Percentiles rank a stretch among this genome's conserved stretches.
Evolutionary conservation across 768 basidiomycete species (phyloP).

Genomic region (Pleurotus sapidus): DNA sequence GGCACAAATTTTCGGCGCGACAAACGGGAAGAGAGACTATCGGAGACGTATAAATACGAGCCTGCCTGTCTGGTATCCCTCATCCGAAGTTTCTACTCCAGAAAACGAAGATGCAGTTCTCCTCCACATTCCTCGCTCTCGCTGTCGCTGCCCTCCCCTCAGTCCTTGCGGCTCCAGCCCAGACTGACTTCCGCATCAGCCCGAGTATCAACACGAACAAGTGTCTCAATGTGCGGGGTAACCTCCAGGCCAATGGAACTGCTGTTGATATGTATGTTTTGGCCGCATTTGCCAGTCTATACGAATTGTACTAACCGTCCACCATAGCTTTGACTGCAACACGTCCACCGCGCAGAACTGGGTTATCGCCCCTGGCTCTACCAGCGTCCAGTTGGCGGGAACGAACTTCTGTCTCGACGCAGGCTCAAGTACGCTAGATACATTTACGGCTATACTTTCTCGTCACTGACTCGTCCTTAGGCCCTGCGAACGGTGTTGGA

Average conservation of each 20-base stretch:
- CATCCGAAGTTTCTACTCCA: too few species aligned
- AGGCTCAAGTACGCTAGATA: not conserved
- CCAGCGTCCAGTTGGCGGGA: not conserved
- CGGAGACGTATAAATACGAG: too few species aligned
- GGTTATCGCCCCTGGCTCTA: not conserved
- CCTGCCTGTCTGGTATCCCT: too few species aligned
- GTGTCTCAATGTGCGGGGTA: not conserved
- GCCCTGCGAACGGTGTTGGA: not conserved
- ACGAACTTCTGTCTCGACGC: not conserved
- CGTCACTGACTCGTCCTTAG: not conserved
- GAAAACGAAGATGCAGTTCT: too few species aligned
- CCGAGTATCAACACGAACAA: not conserved
- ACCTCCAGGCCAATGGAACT: conserved; percentile 8
- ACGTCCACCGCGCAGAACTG: not conserved
- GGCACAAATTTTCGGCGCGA: too few species aligned
- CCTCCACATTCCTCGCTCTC: too few species aligned
- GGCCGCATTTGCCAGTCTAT: not conserved
- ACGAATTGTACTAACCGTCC: not conserved
- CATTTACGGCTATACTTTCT: not conserved
- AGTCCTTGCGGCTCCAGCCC: too few species aligned
- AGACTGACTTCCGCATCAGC: conserved; percentile 1
- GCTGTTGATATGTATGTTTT: not conserved
- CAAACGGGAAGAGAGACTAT: too few species aligned
- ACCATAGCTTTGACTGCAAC: not conserved
- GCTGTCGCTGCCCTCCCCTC: too few species aligned